These are phyloP conservation scores for Anthostomella pinea DNA, from an alignment of 2,329 filamentous ascomycete species.

Conservation along the genomic window DNA sequence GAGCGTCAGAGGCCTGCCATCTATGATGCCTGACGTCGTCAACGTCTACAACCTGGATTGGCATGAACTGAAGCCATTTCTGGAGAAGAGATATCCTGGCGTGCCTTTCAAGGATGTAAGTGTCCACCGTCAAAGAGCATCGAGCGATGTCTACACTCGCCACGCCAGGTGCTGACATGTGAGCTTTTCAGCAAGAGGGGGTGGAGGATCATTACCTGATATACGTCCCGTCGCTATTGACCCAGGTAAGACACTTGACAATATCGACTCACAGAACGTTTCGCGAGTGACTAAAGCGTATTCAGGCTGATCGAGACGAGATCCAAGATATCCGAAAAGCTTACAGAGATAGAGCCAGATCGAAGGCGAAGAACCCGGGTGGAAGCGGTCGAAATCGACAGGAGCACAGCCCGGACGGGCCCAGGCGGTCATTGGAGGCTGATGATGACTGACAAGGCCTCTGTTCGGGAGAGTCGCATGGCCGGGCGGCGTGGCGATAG, in stretches of 20 bases:
- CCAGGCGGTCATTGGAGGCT: constrained; percentile 2
- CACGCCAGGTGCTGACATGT: too few species aligned
- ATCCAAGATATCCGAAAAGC: constrained; percentile 7
- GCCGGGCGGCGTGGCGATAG: too few species aligned
- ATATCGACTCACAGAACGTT: too few species aligned
- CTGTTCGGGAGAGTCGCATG: too few species aligned
- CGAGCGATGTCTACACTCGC: too few species aligned
- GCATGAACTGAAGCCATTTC: constrained; percentile 5
- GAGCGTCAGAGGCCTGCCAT: constrained; percentile 1
- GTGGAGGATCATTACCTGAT: constrained; percentile 10
- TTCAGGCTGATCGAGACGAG: constrained; percentile 6
- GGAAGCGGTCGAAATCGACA: constrained; percentile 3
- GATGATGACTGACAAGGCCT: constrained; percentile 1
- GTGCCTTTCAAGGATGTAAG: constrained; percentile 4
- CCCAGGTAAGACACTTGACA: not conserved
- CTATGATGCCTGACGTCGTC: constrained; percentile 2
- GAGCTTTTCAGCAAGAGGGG: too few species aligned
- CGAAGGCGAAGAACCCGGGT: constrained; percentile 2
- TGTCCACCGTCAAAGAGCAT: too few species aligned
- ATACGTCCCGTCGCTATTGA: constrained; percentile 7
- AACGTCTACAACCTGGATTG: constrained; percentile 9
- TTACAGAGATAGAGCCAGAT: constrained; percentile 2
- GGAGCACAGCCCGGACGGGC: constrained; percentile 9
- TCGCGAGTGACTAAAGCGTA: too few species aligned
- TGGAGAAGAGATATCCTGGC: constrained; percentile 4